Conservation (phyloP, 495 filamentous ascomycete genomes). For the Corynascus novoguineensis region DNA sequence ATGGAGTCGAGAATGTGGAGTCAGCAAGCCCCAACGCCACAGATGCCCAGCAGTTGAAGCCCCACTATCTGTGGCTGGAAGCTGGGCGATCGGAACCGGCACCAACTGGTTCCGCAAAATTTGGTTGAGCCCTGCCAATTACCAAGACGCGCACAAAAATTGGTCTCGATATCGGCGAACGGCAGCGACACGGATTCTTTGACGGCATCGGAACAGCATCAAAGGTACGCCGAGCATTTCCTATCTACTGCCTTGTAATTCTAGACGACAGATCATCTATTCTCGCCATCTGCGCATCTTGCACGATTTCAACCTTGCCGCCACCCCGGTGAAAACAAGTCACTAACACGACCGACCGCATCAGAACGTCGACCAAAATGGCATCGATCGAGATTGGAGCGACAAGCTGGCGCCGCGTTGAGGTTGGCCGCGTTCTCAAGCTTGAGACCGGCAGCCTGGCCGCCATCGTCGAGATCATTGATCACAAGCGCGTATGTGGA, state of each 20-base stretch:
- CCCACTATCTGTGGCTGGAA: slow-evolving; percentile 21
- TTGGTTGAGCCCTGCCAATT: slow-evolving; percentile 36
- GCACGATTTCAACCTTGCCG: slow-evolving; percentile 13
- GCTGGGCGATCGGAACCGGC: slow-evolving; percentile 26
- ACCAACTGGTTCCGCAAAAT: slow-evolving; percentile 32
- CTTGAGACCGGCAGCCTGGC: slow-evolving; percentile 81
- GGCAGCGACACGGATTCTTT: slow-evolving; percentile 34
- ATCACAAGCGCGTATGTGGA: slow-evolving; percentile 96
- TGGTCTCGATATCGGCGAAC: slow-evolving; percentile 33
- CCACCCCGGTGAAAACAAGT: slow-evolving; percentile 2
- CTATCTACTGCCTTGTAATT: slow-evolving; percentile 10
- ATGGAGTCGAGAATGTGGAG: not conserved
- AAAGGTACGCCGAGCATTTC: slow-evolving; percentile 30
- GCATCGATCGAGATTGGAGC: slow-evolving; percentile 32
- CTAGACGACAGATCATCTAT: slow-evolving; percentile 12
- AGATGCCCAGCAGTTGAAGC: not conserved
- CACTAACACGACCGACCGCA: slow-evolving; percentile 25
- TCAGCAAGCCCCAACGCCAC: slow-evolving; percentile 1
- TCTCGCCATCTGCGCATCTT: slow-evolving; percentile 15
- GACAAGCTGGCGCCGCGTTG: slow-evolving; percentile 73
- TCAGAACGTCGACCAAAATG: slow-evolving; percentile 31
- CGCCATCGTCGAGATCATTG: slow-evolving; percentile 96
- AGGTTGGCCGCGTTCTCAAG: slow-evolving; percentile 87
- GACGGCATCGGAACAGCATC: slow-evolving; percentile 32
- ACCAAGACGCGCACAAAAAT: slow-evolving; percentile 33